These are phyloP conservation scores for Ceraceosorus guamensis DNA, from an alignment of 1,284 basidiomycete species.

Conservation along the genomic window DNA sequence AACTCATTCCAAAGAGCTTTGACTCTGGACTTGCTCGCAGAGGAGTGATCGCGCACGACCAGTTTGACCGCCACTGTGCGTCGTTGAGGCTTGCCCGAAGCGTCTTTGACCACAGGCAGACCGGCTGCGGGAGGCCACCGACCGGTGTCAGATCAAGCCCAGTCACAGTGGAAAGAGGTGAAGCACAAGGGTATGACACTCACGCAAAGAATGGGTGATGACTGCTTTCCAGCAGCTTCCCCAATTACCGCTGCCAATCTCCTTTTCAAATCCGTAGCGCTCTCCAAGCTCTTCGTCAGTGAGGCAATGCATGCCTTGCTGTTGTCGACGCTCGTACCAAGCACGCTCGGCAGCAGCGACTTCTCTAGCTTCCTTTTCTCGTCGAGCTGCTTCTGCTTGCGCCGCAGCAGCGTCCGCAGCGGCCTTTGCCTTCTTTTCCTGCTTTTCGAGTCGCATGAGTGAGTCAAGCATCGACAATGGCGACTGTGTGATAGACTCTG, in stretches of 20 bases:
- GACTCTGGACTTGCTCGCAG: conserved; percentile 19
- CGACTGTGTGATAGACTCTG: too few relatives aligned
- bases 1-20: conserved; percentile 38
- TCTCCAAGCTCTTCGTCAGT: conserved; percentile 20
- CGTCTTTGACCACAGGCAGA: conserved; percentile 16
- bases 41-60: conserved; percentile 23
- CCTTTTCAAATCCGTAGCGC: conserved; percentile 22
- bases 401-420: too few relatives aligned
- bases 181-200: background rate
- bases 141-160: conserved; percentile 6
- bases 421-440: too few relatives aligned
- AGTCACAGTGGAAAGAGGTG: conserved; percentile 2
- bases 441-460: too few relatives aligned
- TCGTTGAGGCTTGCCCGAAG: conserved; percentile 16
- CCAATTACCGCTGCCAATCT: conserved; percentile 28
- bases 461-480: too few relatives aligned
- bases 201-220: background rate
- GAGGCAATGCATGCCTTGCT: too few relatives aligned
- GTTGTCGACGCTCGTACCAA: too few relatives aligned
- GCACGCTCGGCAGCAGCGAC: too few relatives aligned
- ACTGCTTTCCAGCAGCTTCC: conserved; percentile 17
- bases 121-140: conserved; percentile 12
- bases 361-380: too few relatives aligned
- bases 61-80: conserved; percentile 28
- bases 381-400: too few relatives aligned